These are phyloP conservation scores for Cladosporium sp. DNA, from an alignment of 2,329 filamentous ascomycete genomes.

Conservation along the genomic window DNA sequence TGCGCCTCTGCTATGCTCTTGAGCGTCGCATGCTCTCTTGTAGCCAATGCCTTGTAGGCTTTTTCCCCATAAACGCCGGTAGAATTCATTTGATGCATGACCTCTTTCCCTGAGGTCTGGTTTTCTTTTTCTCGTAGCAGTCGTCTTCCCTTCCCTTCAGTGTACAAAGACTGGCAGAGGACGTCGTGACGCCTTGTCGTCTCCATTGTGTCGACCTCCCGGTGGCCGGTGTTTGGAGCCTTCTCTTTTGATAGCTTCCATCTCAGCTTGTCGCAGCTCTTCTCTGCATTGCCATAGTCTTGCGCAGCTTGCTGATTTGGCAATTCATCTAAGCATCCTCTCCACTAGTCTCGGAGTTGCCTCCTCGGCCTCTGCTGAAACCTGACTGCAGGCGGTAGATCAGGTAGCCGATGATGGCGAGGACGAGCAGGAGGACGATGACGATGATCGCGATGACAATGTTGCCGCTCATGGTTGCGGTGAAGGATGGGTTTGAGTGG, in stretches of 20 bases:
- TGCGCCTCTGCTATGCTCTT: slow-evolving; percentile 1
- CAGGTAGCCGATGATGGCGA: slow-evolving; percentile 41
- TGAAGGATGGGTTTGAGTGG: slow-evolving; percentile 1
- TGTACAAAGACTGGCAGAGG: too few relatives aligned
- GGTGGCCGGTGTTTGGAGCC: too few relatives aligned
- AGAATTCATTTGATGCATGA: not conserved
- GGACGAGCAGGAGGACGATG: slow-evolving; percentile 49
- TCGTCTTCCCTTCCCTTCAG: too few relatives aligned
- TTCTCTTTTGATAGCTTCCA: too few relatives aligned
- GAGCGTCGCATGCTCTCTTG: not conserved
- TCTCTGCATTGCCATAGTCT: too few relatives aligned
- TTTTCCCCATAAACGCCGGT: slow-evolving; percentile 1
- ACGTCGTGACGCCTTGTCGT: too few relatives aligned
- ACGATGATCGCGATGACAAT: slow-evolving; percentile 51
- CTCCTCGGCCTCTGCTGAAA: slow-evolving; percentile 25
- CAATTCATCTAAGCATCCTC: slow-evolving; percentile 12
- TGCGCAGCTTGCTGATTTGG: too few relatives aligned
- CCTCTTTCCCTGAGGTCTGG: not conserved
- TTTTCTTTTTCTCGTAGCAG: not conserved
- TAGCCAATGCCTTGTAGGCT: not conserved
- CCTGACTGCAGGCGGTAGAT: slow-evolving; percentile 47
- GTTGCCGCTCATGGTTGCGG: slow-evolving; percentile 46
- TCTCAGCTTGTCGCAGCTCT: too few relatives aligned
- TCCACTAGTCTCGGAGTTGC: slow-evolving; percentile 25
- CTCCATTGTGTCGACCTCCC: too few relatives aligned